Base-by-base conservation (phyloP, 2,329 filamentous ascomycete genomes). In the Fusarium chlamydosporum region DNA sequence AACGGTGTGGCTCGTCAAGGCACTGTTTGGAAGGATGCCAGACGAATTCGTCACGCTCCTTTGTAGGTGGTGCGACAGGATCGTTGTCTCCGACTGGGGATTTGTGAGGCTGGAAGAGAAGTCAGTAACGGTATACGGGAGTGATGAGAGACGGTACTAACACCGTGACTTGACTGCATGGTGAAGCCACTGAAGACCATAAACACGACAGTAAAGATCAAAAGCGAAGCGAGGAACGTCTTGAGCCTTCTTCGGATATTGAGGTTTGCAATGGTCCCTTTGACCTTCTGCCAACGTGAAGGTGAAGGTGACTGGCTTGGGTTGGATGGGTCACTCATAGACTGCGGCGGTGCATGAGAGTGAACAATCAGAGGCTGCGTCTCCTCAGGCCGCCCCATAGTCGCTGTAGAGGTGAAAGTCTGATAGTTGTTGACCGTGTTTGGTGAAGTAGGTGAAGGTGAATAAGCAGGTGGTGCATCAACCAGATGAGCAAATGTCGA, bases 381-480 rank as follows among this genome's bases (percentile, higher is more conserved):
- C 70, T 87, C 84, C 38, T 80, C 78, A 3, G 76, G 71, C 12
- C 73, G 67, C 7, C 81, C 82, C 83, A 86, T 86, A 27, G 58
- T 78, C 18, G 61, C 61, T 16, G 57, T 27, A 23, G 62, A 73
- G 2, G 73, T 61, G 71, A 86, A 84, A 9, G 84, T 85, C 61
- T 78, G 81, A 71, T 86, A 85, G 63, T 78, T 80, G 63, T 74
- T 48, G 12, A 47, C 58, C 29, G 56, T 56, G 16, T 75, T 66
- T 9, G 78, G 75, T 13, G 81, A 80, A 23, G 78, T 76, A 16
- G 67, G 76, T 15, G 79, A 82, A 9, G 83, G 83, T 4, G 82
- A 83, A 72, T 86, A 86, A 11, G 84, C 84, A 8, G 84, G 84
- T 11, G 84, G 84, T 7, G 84, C 83, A 57, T 84, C 82, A 40